Percentiles rank a stretch among this genome's conserved stretches.
Conservation (phyloP, 2,329 filamentous ascomycete genomes). For the Cadophora gregata region DNA sequence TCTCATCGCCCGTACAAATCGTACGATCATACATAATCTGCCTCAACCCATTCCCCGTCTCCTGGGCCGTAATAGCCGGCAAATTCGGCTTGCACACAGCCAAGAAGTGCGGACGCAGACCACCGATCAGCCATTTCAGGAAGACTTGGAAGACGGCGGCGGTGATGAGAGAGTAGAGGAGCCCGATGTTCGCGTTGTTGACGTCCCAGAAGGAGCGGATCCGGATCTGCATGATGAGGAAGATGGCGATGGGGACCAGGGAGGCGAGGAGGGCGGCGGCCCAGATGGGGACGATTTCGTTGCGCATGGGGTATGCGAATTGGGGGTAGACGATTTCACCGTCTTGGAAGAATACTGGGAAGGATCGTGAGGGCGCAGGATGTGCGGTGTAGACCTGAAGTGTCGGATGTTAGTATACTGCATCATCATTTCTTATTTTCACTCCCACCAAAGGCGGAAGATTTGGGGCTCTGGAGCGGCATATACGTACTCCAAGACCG, state of each 20-base stretch:
- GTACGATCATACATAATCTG: constrained; percentile 71
- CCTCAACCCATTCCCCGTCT: constrained; percentile 57
- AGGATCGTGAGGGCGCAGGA: constrained; percentile 71
- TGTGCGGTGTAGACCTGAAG: constrained; percentile 64
- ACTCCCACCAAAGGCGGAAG: not conserved
- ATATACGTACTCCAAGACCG: constrained; percentile 64
- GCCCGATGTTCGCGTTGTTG: constrained; percentile 73
- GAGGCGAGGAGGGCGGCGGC: constrained; percentile 69
- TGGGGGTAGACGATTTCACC: constrained; percentile 73
- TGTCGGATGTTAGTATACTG: not conserved
- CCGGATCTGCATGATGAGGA: constrained; percentile 70
- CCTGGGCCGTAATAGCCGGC: constrained; percentile 48
- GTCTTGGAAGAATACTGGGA: constrained; percentile 69
- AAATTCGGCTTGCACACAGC: constrained; percentile 68
- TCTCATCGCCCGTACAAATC: constrained; percentile 70
- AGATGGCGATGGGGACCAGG: constrained; percentile 68
- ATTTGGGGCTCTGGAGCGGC: not conserved
- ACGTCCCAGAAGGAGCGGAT: constrained; percentile 72
- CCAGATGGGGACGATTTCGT: constrained; percentile 76
- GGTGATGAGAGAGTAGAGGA: constrained; percentile 72
- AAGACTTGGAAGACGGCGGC: constrained; percentile 80
- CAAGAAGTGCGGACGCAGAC: constrained; percentile 74
- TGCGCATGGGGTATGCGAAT: constrained; percentile 73
- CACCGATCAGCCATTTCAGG: constrained; percentile 77
- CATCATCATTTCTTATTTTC: not conserved